These are phyloP conservation scores for Gastrolobium bilobum DNA, from an alignment of 306 rosid species.

Conservation along the genomic window DNA sequence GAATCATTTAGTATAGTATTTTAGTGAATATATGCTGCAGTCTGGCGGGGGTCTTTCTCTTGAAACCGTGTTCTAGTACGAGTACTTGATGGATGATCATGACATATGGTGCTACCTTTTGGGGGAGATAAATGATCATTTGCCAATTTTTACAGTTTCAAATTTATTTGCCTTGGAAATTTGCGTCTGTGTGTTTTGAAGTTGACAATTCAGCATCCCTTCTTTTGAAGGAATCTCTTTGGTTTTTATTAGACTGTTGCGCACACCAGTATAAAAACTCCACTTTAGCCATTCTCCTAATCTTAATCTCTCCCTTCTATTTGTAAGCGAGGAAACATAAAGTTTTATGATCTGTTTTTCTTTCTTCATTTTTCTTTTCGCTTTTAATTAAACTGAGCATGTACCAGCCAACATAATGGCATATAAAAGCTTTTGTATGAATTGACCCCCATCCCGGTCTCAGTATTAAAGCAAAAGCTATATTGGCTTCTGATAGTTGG, in stretches of 20 bases:
- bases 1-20: constrained; percentile 32
- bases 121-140: constrained; percentile 27
- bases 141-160: not conserved
- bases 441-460: not conserved
- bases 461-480: constrained; percentile 1
- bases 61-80: constrained; percentile 36
- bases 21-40: constrained; percentile 24
- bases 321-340: too few relatives aligned
- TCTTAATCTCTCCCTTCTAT: too few relatives aligned
- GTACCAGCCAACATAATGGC: not conserved
- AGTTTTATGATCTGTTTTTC: not conserved
- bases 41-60: constrained; percentile 28
- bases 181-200: not conserved
- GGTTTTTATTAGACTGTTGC: too few relatives aligned
- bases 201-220: too few relatives aligned
- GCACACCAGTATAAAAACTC: too few relatives aligned
- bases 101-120: constrained; percentile 9
- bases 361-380: not conserved
- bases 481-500: not conserved
- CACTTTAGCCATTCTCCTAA: too few relatives aligned
- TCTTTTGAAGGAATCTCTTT: too few relatives aligned
- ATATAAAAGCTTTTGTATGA: not conserved
- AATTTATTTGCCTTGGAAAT: not conserved
- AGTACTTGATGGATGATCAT: constrained; percentile 37
- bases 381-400: not conserved